Percentiles rank a stretch among this genome's conserved stretches.
phyloP scores from a whole-genome alignment of 805 yeast species.

The Pichia rugopelliculosa region DNA sequence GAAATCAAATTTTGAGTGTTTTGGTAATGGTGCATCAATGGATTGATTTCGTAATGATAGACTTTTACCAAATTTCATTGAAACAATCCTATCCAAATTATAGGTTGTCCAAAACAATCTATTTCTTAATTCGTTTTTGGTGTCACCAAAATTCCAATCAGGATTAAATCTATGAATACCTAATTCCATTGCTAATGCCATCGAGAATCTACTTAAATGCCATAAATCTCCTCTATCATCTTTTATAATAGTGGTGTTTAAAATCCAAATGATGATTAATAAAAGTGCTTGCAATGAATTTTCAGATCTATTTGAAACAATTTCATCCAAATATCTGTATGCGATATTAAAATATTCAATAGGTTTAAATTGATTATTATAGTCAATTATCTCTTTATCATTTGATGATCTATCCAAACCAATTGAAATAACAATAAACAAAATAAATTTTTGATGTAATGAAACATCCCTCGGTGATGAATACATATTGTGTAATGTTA shows the following conservation, averaged over 20 bases:
- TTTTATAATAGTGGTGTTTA: slow-evolving; percentile 16
- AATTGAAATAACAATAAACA: slow-evolving; percentile 20
- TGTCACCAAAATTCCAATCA: slow-evolving; percentile 21
- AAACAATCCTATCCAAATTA: slow-evolving; percentile 20
- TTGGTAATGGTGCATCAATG: slow-evolving; percentile 22
- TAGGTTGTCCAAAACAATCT: slow-evolving; percentile 23
- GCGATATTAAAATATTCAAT: slow-evolving; percentile 21
- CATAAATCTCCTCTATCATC: slow-evolving; percentile 24
- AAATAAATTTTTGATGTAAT: slow-evolving; percentile 16
- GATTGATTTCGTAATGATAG: slow-evolving; percentile 21
- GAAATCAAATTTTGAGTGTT: slow-evolving; percentile 15
- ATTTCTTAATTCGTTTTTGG: slow-evolving; percentile 18
- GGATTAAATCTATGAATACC: slow-evolving; percentile 23
- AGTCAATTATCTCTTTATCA: slow-evolving; percentile 2
- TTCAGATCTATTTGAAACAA: slow-evolving; percentile 17
- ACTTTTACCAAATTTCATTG: slow-evolving; percentile 23
- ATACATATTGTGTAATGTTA: slow-evolving; percentile 10
- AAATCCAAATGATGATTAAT: slow-evolving; percentile 19
- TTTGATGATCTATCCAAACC: slow-evolving; percentile 9
- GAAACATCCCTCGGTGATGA: slow-evolving; percentile 11
- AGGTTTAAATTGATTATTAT: slow-evolving; percentile 16
- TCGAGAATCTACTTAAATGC: slow-evolving; percentile 20
- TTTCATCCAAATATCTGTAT: slow-evolving; percentile 18
- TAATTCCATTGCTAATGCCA: slow-evolving; percentile 24
- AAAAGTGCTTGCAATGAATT: slow-evolving; percentile 18